Evolutionary conservation across 805 yeast species (phyloP).

Genomic region (Kuraishia hungarica): DNA sequence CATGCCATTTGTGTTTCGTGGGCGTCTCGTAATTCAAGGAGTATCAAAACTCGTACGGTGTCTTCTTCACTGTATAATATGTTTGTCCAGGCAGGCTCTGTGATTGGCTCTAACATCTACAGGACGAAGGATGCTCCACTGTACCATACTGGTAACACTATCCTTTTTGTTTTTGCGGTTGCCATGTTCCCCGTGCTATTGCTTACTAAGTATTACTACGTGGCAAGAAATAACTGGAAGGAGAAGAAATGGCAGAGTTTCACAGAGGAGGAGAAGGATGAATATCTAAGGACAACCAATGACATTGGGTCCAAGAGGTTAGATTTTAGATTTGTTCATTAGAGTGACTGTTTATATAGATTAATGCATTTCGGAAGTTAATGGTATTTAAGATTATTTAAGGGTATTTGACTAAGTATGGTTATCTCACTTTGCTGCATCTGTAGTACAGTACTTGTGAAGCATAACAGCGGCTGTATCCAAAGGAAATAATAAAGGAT

Average conservation of each 20-base stretch:
- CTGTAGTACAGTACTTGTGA: too few species aligned
- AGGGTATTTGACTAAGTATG: too few species aligned
- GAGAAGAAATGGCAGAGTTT: slow-evolving; percentile 42
- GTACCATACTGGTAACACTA: slow-evolving; percentile 49
- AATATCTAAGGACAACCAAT: slow-evolving; percentile 33
- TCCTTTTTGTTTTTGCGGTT: slow-evolving; percentile 26
- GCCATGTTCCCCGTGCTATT: slow-evolving; percentile 21
- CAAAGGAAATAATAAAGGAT: too few species aligned
- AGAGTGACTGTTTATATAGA: neutral
- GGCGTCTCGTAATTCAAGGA: slow-evolving; percentile 54
- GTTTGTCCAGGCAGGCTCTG: slow-evolving; percentile 50
- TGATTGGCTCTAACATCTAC: slow-evolving; percentile 49
- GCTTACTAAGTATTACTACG: slow-evolving; percentile 28
- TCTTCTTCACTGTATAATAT: slow-evolving; percentile 60
- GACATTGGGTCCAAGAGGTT: slow-evolving; percentile 54
- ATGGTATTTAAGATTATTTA: too few species aligned
- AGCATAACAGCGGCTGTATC: too few species aligned
- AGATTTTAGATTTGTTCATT: slow-evolving; percentile 29
- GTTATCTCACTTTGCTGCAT: too few species aligned
- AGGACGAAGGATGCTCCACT: slow-evolving; percentile 47
- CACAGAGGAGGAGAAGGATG: slow-evolving; percentile 38
- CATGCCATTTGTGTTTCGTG: slow-evolving; percentile 51
- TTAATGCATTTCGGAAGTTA: neutral
- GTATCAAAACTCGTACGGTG: slow-evolving; percentile 57
- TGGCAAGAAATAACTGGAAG: slow-evolving; percentile 32